A percentile compares a stretch with the other conserved stretches of the same genome.
phyloP scores from a whole-genome alignment of 768 basidiomycete species.

The Trametes cubensis region DNA sequence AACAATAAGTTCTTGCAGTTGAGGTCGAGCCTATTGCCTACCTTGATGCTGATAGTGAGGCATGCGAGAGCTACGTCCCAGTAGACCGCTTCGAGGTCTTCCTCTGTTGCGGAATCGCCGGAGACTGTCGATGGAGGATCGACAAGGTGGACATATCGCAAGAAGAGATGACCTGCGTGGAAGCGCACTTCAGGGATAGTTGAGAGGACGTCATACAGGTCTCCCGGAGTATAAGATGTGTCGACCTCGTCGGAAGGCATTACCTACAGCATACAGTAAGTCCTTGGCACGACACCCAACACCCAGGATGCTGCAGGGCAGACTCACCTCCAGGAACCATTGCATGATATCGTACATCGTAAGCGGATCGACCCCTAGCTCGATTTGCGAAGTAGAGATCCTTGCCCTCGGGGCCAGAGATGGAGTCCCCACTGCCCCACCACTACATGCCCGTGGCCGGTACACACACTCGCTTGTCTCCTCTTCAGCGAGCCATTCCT shows the following conservation, averaged over 20 bases:
- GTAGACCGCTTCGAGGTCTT: slow-evolving; percentile 36
- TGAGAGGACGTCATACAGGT: slow-evolving; percentile 57
- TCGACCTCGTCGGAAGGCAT: slow-evolving; percentile 19
- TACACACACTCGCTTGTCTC: background rate
- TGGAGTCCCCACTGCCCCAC: background rate
- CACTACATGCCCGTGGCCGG: background rate
- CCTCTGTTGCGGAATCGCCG: slow-evolving; percentile 2
- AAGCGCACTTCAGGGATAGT: slow-evolving; percentile 63
- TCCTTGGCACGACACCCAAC: too few species aligned
- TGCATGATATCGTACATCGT: slow-evolving; percentile 40
- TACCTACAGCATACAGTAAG: slow-evolving; percentile 20
- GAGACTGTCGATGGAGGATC: slow-evolving; percentile 27
- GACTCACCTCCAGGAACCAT: slow-evolving; percentile 51
- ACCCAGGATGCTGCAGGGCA: too few species aligned
- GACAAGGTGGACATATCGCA: slow-evolving; percentile 54
- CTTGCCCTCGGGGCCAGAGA: background rate
- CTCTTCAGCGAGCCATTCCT: background rate
- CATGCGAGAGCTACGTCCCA: slow-evolving; percentile 66
- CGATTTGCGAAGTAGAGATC: background rate
- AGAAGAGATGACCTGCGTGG: slow-evolving; percentile 64
- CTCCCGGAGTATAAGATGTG: slow-evolving; percentile 23
- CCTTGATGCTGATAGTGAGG: slow-evolving; percentile 65
- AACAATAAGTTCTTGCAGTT: background rate
- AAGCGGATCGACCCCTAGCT: slow-evolving; percentile 38
- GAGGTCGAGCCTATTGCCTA: slow-evolving; percentile 24